Conservation (phyloP, 23 red algal genomes). For the Gracilaria domingensis region DNA sequence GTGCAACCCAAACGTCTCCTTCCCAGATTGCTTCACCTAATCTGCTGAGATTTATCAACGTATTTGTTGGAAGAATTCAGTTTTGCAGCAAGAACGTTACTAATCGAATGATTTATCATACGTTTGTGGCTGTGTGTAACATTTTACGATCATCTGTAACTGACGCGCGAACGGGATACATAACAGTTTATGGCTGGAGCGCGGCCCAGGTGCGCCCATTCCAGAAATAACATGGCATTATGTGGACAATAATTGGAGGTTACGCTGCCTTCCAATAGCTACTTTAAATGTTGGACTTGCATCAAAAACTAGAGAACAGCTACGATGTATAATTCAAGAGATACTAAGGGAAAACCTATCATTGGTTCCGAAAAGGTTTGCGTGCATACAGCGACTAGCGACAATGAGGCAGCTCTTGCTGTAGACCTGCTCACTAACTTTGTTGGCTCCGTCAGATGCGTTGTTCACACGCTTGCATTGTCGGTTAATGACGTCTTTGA, state of each 20-base stretch:
- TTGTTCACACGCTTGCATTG: neutral
- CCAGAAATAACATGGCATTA: neutral
- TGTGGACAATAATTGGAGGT: neutral
- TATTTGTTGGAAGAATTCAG: too few species aligned
- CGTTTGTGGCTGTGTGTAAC: too few species aligned
- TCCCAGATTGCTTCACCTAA: too few species aligned
- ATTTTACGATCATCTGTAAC: too few species aligned
- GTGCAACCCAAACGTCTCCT: too few species aligned
- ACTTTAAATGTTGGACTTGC: neutral
- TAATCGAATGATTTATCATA: too few species aligned
- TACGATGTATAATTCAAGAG: neutral
- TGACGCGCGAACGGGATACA: too few species aligned
- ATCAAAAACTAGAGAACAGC: neutral
- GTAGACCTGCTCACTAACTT: neutral
- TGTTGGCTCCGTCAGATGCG: neutral
- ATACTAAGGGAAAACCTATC: neutral
- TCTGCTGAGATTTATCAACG: too few species aligned
- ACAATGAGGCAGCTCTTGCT: neutral
- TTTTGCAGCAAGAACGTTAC: too few species aligned
- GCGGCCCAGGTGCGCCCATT: too few species aligned
- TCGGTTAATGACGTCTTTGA: neutral
- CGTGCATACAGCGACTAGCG: neutral
- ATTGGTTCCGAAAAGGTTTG: neutral
- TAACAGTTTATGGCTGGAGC: too few species aligned
- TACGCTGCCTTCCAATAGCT: neutral